phyloP scores from a whole-genome alignment of 2,329 filamentous ascomycete genomes.

The Aspergillus neotritici region DNA sequence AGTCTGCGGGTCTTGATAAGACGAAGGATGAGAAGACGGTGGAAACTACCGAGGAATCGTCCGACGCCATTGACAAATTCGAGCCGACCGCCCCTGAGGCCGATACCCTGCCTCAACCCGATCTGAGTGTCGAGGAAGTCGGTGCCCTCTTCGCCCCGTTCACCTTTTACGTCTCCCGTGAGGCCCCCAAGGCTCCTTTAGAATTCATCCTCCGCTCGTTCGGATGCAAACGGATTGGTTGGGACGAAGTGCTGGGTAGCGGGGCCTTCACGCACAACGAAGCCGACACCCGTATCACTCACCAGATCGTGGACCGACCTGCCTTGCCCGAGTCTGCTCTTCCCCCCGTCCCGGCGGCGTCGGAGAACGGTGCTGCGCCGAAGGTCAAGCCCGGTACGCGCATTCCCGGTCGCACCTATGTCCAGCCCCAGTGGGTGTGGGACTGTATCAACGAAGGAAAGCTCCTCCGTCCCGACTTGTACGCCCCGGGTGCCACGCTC shows the following conservation, averaged over 20 bases:
- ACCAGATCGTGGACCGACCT: conserved; percentile 92
- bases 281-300: conserved; percentile 80
- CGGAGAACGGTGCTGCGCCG: conserved; percentile 41
- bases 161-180: conserved; percentile 88
- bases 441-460: conserved; percentile 91
- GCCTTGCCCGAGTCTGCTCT: conserved; percentile 56
- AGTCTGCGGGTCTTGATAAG: conserved; percentile 38
- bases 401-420: conserved; percentile 84
- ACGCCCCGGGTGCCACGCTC: conserved; percentile 81
- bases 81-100: conserved; percentile 76
- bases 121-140: conserved; percentile 59
- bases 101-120: conserved; percentile 78
- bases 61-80: conserved; percentile 80
- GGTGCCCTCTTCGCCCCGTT: conserved; percentile 78
- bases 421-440: conserved; percentile 99
- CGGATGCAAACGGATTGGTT: conserved; percentile 91
- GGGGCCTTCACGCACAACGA: conserved; percentile 91
- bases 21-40: conserved; percentile 40
- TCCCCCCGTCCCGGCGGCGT: conserved; percentile 37
- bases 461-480: conserved; percentile 77
- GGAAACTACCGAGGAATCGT: conserved; percentile 45
- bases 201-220: conserved; percentile 93
- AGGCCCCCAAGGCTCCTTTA: conserved; percentile 81
- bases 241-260: conserved; percentile 85
- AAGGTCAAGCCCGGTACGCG: conserved; percentile 58